phyloP scores from a whole-genome alignment of 2,329 filamentous ascomycete genomes.

The Arthroderma sp. region DNA sequence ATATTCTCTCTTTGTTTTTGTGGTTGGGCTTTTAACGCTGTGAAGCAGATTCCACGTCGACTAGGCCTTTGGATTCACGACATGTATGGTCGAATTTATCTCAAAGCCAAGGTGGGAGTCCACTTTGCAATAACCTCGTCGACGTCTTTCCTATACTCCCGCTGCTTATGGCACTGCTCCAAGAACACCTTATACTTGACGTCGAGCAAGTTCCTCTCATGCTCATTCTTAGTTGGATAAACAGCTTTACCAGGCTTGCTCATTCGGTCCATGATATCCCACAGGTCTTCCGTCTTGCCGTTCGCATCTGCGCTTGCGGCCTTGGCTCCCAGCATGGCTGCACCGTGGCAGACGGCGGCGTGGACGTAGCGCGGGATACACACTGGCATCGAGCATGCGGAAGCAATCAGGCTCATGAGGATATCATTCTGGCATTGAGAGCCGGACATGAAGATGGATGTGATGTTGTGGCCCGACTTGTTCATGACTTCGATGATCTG shows the following conservation, averaged over 20 bases:
- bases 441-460: slow-evolving; percentile 95
- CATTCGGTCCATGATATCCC: slow-evolving; percentile 96
- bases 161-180: slow-evolving; percentile 78
- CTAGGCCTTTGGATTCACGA: not conserved
- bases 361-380: slow-evolving; percentile 88
- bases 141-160: slow-evolving; percentile 64
- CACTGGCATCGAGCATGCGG: slow-evolving; percentile 82
- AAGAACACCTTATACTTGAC: slow-evolving; percentile 95
- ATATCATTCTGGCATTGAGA: slow-evolving; percentile 94
- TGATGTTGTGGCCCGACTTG: slow-evolving; percentile 69
- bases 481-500: slow-evolving; percentile 97
- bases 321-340: slow-evolving; percentile 94
- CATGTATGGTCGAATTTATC: not conserved
- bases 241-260: slow-evolving; percentile 84
- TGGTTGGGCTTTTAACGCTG: too few species aligned
- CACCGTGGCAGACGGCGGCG: slow-evolving; percentile 92
- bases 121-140: slow-evolving; percentile 46
- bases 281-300: slow-evolving; percentile 72
- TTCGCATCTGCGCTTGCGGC: slow-evolving; percentile 71
- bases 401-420: slow-evolving; percentile 81
- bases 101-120: slow-evolving; percentile 10
- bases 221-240: slow-evolving; percentile 55
- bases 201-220: slow-evolving; percentile 66
- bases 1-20: too few species aligned
- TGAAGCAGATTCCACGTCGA: too few species aligned